Conservation (phyloP, 192 early-diverging fungal species). For the Thoreauomyces humboldtii region DNA sequence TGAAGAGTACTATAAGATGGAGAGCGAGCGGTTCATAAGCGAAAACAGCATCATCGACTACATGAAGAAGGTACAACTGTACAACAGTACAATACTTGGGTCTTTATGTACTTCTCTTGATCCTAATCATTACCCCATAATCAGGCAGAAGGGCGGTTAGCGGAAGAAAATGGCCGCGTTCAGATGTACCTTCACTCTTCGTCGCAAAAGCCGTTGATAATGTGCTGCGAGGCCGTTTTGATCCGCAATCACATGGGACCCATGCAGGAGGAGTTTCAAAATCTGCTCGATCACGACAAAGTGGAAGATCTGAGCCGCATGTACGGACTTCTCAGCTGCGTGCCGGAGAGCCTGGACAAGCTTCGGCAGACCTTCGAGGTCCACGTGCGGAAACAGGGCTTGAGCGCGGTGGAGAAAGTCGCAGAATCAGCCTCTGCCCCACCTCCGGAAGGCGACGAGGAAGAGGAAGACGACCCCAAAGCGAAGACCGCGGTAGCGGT, state of each 20-base stretch:
- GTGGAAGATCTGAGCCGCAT: conserved; percentile 85
- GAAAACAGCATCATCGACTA: conserved; percentile 92
- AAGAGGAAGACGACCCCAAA: conserved; percentile 37
- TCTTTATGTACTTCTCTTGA: not conserved
- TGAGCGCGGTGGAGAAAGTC: conserved; percentile 76
- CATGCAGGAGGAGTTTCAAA: conserved; percentile 89
- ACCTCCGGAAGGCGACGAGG: conserved; percentile 32
- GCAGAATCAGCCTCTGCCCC: conserved; percentile 45
- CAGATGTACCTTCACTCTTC: conserved; percentile 82
- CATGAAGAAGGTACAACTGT: conserved; percentile 77
- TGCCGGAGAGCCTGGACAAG: conserved; percentile 79
- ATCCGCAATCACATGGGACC: conserved; percentile 79
- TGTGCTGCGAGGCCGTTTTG: conserved; percentile 79
- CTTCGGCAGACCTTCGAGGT: conserved; percentile 73
- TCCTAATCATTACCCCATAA: not conserved
- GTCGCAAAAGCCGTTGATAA: conserved; percentile 75
- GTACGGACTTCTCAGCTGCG: conserved; percentile 76
- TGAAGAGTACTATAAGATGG: conserved; percentile 82
- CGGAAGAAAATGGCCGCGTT: conserved; percentile 84
- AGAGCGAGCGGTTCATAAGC: conserved; percentile 84
- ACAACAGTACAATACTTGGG: not conserved
- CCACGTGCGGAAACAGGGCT: conserved; percentile 76
- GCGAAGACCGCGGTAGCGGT: conserved; percentile 20
- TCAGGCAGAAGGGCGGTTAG: conserved; percentile 73
- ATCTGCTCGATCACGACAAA: conserved; percentile 82